Percentiles rank a stretch among this genome's conserved stretches.
Evolutionary conservation across 75 land plant species (phyloP).

Genomic region (Pinus albicaulis): DNA sequence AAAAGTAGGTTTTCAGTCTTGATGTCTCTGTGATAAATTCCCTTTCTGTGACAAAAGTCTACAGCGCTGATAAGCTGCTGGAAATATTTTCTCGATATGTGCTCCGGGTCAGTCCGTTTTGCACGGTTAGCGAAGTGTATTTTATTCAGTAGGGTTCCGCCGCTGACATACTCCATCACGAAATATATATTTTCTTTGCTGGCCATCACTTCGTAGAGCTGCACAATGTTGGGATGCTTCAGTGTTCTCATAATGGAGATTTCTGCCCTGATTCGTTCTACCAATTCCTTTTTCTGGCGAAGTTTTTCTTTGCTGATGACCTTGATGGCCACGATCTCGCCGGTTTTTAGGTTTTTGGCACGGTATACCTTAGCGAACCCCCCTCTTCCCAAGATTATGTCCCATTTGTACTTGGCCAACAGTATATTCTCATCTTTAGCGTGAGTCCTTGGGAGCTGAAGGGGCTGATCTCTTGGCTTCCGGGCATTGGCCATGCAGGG

Average conservation of each 20-base stretch:
- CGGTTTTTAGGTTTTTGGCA: not conserved
- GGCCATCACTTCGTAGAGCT: constrained; percentile 20
- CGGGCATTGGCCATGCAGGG: not conserved
- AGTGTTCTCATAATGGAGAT: constrained; percentile 18
- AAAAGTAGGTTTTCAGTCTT: constrained; percentile 70
- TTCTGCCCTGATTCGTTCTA: not conserved
- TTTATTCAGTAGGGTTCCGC: constrained; percentile 46
- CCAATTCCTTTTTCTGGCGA: no score
- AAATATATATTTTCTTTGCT: constrained; percentile 41
- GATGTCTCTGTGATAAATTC: constrained; percentile 64
- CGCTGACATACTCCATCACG: constrained; percentile 45
- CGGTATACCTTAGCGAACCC: not conserved
- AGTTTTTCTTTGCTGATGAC: not conserved
- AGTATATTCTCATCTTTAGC: not conserved
- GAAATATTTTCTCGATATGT: constrained; percentile 39
- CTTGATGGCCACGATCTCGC: constrained; percentile 2
- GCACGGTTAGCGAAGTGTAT: constrained; percentile 20
- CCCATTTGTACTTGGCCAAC: not conserved
- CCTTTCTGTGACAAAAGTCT: constrained; percentile 50
- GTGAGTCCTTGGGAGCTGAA: not conserved
- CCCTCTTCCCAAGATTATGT: not conserved
- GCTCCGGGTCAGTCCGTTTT: constrained; percentile 20
- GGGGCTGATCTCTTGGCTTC: not conserved
- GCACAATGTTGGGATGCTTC: constrained; percentile 22
- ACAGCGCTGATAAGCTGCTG: constrained; percentile 57